Percentiles rank a stretch among this genome's conserved stretches.
Evolutionary conservation across 805 yeast genomes (phyloP).

Genomic region (Torulaspora gathmanii): DNA sequence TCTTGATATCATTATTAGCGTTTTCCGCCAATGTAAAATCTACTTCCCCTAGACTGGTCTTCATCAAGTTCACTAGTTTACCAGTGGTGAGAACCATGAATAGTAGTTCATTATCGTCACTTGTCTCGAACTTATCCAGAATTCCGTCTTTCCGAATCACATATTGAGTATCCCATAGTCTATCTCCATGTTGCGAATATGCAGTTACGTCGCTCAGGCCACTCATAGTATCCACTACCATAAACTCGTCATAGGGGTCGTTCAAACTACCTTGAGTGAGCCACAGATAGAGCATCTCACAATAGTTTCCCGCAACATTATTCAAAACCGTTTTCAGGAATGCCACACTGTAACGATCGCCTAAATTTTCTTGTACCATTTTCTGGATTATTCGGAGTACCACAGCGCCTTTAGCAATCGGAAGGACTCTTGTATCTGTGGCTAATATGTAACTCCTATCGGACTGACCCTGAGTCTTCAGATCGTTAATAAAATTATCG

Average conservation of each 20-base stretch:
- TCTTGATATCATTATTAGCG: conserved; percentile 32
- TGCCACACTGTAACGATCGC: conserved; percentile 52
- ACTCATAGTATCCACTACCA: conserved; percentile 46
- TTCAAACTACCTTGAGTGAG: conserved; percentile 62
- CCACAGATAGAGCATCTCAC: conserved; percentile 75
- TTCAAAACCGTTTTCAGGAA: conserved; percentile 53
- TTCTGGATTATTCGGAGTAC: conserved; percentile 58
- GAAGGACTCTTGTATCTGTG: conserved; percentile 49
- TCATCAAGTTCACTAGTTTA: conserved; percentile 64
- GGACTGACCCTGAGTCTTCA: conserved; percentile 38
- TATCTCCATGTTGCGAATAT: conserved; percentile 43
- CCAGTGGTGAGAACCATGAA: conserved; percentile 75
- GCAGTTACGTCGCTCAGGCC: conserved; percentile 6
- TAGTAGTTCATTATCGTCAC: conserved; percentile 31
- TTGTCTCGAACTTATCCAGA: conserved; percentile 52
- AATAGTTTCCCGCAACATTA: conserved; percentile 57
- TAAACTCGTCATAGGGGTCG: conserved; percentile 80
- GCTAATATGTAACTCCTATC: conserved; percentile 35
- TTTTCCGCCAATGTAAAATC: conserved; percentile 15
- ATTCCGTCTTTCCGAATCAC: conserved; percentile 70
- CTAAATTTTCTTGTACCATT: conserved; percentile 53
- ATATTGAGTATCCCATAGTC: conserved; percentile 71
- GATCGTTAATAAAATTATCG: conserved; percentile 41
- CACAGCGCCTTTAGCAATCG: conserved; percentile 72
- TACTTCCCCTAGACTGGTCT: conserved; percentile 30